Percentiles rank a stretch among this genome's conserved stretches.
phyloP scores from a whole-genome alignment of 2,329 filamentous ascomycete species.

The Botrytis squamosa region DNA sequence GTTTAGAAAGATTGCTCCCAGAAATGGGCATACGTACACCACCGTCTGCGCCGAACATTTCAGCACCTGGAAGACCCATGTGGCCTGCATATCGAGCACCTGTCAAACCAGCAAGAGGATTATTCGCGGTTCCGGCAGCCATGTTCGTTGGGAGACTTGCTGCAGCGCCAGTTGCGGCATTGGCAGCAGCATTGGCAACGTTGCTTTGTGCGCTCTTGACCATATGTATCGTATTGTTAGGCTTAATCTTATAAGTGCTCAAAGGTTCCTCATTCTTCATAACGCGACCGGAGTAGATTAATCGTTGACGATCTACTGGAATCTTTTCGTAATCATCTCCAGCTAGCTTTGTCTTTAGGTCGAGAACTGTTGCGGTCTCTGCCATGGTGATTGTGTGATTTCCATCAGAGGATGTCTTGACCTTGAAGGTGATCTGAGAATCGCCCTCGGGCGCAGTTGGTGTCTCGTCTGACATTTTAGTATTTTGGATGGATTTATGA shows the following conservation, averaged over 20 bases:
- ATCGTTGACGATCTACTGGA: slow-evolving; percentile 80
- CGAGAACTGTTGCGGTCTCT: slow-evolving; percentile 71
- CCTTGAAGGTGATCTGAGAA: slow-evolving; percentile 86
- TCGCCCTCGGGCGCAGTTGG: slow-evolving; percentile 57
- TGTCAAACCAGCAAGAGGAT: slow-evolving; percentile 85
- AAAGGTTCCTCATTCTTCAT: slow-evolving; percentile 92
- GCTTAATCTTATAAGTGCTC: slow-evolving; percentile 88
- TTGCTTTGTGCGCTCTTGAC: slow-evolving; percentile 90
- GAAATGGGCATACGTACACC: slow-evolving; percentile 62
- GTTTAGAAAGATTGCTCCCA: slow-evolving; percentile 15
- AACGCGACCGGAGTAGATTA: slow-evolving; percentile 96
- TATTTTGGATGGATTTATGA: neutral
- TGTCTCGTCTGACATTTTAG: slow-evolving; percentile 54
- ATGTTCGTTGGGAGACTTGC: slow-evolving; percentile 72
- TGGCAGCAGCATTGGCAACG: slow-evolving; percentile 48
- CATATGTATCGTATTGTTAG: slow-evolving; percentile 91
- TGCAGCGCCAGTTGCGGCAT: slow-evolving; percentile 45
- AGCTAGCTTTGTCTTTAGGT: slow-evolving; percentile 87
- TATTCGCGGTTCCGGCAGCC: slow-evolving; percentile 79
- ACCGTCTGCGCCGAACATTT: slow-evolving; percentile 90
- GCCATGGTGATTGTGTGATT: slow-evolving; percentile 81
- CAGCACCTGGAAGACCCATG: slow-evolving; percentile 79
- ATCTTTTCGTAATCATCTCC: slow-evolving; percentile 80
- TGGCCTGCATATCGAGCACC: slow-evolving; percentile 93
- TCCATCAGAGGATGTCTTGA: slow-evolving; percentile 92